phyloP scores from a whole-genome alignment of 768 basidiomycete genomes.

The Kwoniella sp. region DNA sequence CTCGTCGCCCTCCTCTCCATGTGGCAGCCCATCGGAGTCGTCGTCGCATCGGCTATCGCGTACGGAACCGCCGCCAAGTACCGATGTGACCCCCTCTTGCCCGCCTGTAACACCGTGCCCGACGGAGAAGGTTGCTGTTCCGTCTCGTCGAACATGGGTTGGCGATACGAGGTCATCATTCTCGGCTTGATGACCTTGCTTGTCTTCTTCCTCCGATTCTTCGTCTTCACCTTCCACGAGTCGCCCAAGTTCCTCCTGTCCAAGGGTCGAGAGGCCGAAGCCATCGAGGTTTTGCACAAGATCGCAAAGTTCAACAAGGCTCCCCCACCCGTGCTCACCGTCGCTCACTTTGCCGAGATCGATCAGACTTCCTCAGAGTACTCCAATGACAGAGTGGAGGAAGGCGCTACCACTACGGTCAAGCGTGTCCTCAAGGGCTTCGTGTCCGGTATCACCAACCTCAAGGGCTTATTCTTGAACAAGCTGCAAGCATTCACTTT shows the following conservation, averaged over 20 bases:
- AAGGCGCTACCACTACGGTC: constrained; percentile 11
- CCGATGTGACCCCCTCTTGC: constrained; percentile 58
- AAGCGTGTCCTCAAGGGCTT: constrained; percentile 31
- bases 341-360: constrained; percentile 56
- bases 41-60: constrained; percentile 62
- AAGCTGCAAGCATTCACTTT: constrained; percentile 48
- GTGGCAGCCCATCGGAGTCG: constrained; percentile 59
- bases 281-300: constrained; percentile 59
- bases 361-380: constrained; percentile 36
- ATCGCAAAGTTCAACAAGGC: constrained; percentile 58
- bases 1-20: constrained; percentile 63
- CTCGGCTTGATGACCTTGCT: constrained; percentile 59
- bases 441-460: constrained; percentile 43
- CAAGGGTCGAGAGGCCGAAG: constrained; percentile 65
- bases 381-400: constrained; percentile 8
- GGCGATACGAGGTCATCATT: constrained; percentile 64
- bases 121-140: constrained; percentile 59
- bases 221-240: constrained; percentile 66
- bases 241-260: constrained; percentile 67
- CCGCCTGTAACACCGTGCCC: constrained; percentile 39
- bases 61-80: constrained; percentile 66
- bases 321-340: constrained; percentile 49
- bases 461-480: constrained; percentile 56
- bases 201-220: constrained; percentile 64
- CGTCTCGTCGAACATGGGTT: constrained; percentile 64